phyloP scores from a whole-genome alignment of 2,329 filamentous ascomycete genomes.

The Eutypa lata region DNA sequence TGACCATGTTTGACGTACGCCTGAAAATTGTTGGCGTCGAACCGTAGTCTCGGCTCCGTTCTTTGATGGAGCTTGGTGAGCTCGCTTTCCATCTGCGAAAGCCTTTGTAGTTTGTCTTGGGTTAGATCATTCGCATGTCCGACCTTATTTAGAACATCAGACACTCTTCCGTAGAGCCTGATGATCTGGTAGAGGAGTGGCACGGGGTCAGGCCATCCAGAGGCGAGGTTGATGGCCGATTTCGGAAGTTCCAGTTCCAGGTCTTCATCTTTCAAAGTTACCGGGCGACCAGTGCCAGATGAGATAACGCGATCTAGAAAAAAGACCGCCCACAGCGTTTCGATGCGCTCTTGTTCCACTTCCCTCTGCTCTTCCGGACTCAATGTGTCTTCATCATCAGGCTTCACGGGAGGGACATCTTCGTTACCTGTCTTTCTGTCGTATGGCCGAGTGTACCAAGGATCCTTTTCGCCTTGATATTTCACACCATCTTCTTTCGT shows the following conservation, averaged over 20 bases:
- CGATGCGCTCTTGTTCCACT: conserved; percentile 76
- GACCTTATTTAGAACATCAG: conserved; percentile 80
- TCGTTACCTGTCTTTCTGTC: conserved; percentile 31
- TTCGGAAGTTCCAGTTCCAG: conserved; percentile 73
- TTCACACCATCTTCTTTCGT: conserved; percentile 76
- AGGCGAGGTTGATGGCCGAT: conserved; percentile 47
- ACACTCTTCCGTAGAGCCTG: conserved; percentile 79
- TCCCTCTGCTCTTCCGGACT: conserved; percentile 55
- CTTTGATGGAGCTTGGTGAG: conserved; percentile 70
- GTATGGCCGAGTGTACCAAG: conserved; percentile 45
- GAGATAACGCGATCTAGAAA: conserved; percentile 85
- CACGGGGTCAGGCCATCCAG: conserved; percentile 74
- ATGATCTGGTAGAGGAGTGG: conserved; percentile 80
- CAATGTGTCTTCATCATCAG: conserved; percentile 38
- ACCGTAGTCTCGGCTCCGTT: conserved; percentile 71
- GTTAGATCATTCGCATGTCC: conserved; percentile 72
- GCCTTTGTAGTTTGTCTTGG: conserved; percentile 65
- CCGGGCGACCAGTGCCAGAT: conserved; percentile 78
- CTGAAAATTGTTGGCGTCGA: conserved; percentile 83
- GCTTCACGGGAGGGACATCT: conserved; percentile 27
- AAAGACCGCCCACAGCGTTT: conserved; percentile 89
- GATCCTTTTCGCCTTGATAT: conserved; percentile 53
- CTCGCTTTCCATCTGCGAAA: conserved; percentile 77
- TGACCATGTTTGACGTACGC: conserved; percentile 77
- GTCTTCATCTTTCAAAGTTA: conserved; percentile 79